Evolutionary conservation across 75 land plant species (phyloP), one percentile per base, ranked within the genome.

Genomic region (Ceratopteris richardii): DNA sequence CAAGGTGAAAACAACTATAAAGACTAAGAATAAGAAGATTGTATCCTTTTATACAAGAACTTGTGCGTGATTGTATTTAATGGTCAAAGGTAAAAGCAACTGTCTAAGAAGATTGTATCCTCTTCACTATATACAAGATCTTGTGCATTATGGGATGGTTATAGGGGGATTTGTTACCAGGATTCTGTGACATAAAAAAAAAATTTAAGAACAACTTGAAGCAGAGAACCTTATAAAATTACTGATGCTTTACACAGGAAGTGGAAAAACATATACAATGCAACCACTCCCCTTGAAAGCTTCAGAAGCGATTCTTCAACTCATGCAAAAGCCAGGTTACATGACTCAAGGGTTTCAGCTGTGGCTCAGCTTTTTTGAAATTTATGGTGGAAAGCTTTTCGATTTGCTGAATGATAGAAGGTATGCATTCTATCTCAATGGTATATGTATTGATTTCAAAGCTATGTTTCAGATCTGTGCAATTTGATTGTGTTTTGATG

Each of bases 311-410:
- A 82, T 93, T 62, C 74, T 93, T 63, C 66, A 81, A 37, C 60
- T 80, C 25, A 73, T 93, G 72, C 79, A 83, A 42, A 86, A 83
- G 59, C 87, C 98, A 61, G 37, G 20, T 19, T 82, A 93, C 61
- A 80, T 82, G 16, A 76, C 62, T 52, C 87, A 93, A 70, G 75
- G 76, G 9, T 76, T 80, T 61, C 87, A 80, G 47, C 60, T 93
- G 52, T 93, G 98, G 98, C 85, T 93, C 41, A 93, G 98, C 64
- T 93, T 76, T 73, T 93, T 93, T 77, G 98, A 93, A 77, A 93
- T 93, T 52, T 93, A 93, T 69, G 98, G 98, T 51, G 98, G 98
- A 41, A 93, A 93, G 69, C 82, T 93, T 29, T 93, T 67, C 83
- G 98, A 93, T 74, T 90, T 93, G 66, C 95, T 93, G 46, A 80